phyloP scores from a whole-genome alignment of 2,329 filamentous ascomycete genomes.

The Neofusicoccum ribis region DNA sequence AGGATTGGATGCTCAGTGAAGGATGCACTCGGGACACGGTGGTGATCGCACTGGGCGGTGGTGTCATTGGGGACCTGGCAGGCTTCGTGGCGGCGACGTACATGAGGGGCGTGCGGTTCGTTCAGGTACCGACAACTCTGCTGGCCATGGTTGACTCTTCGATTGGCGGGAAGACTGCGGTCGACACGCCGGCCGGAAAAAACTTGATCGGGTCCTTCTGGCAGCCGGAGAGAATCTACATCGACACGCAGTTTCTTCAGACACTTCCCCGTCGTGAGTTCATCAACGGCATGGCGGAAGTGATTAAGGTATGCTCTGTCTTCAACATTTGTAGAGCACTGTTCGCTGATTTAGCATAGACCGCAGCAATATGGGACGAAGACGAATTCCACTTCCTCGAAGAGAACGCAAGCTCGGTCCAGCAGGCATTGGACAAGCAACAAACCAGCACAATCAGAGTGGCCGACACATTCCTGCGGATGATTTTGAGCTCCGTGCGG shows the following conservation, averaged over 20 bases:
- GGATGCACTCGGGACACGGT: slow-evolving; percentile 94
- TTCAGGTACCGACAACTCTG: slow-evolving; percentile 93
- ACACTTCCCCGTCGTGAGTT: slow-evolving; percentile 89
- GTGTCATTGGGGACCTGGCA: slow-evolving; percentile 97
- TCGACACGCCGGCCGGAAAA: slow-evolving; percentile 94
- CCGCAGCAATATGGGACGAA: slow-evolving; percentile 93
- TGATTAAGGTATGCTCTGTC: slow-evolving; percentile 64
- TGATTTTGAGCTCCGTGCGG: slow-evolving; percentile 85
- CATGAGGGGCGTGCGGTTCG: slow-evolving; percentile 95
- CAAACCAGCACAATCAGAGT: slow-evolving; percentile 65
- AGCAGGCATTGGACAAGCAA: slow-evolving; percentile 68
- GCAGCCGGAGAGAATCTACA: slow-evolving; percentile 92
- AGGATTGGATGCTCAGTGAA: slow-evolving; percentile 93
- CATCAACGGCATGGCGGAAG: slow-evolving; percentile 98
- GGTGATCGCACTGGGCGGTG: slow-evolving; percentile 89
- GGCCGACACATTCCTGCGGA: slow-evolving; percentile 49
- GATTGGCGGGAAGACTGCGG: slow-evolving; percentile 97
- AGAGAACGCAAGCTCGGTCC: slow-evolving; percentile 73
- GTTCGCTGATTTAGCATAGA: slow-evolving; percentile 46
- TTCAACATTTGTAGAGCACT: slow-evolving; percentile 21
- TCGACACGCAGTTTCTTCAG: slow-evolving; percentile 88
- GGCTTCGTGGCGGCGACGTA: slow-evolving; percentile 97
- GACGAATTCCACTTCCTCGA: slow-evolving; percentile 82
- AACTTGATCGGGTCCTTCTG: slow-evolving; percentile 95
- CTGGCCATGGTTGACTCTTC: slow-evolving; percentile 98